Evolutionary conservation across 805 yeast species (phyloP).

Genomic region (Myxozyma neotropica): DNA sequence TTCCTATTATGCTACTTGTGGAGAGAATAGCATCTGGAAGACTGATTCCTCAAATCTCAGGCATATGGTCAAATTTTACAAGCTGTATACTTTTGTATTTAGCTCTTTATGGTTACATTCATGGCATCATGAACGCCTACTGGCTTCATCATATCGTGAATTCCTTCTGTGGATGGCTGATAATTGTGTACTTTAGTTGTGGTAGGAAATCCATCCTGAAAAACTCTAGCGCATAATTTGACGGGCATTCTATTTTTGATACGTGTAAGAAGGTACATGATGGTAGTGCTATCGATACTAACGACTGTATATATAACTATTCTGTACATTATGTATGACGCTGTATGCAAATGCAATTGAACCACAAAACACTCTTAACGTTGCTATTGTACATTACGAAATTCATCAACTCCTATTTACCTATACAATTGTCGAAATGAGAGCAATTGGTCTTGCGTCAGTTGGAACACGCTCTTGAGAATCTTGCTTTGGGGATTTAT

Average conservation of each 20-base stretch:
- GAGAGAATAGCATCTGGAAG: conserved; percentile 57
- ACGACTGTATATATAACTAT: not conserved
- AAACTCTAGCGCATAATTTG: too few relatives aligned
- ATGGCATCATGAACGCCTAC: conserved; percentile 80
- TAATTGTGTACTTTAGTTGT: conserved; percentile 21
- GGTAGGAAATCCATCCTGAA: too few relatives aligned
- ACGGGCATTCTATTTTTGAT: not conserved
- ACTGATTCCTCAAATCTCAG: conserved; percentile 48
- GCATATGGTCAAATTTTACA: conserved; percentile 41
- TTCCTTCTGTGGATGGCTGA: conserved; percentile 45
- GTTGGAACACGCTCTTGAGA: not conserved
- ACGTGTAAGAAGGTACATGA: not conserved
- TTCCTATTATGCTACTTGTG: conserved; percentile 67
- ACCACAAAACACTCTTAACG: too few relatives aligned
- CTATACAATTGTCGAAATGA: not conserved
- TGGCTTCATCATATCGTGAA: conserved; percentile 82
- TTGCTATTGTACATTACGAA: not conserved
- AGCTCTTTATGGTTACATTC: conserved; percentile 62
- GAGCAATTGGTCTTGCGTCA: conserved; percentile 2
- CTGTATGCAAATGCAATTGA: too few relatives aligned
- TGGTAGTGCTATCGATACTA: too few relatives aligned
- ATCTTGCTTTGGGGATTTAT: not conserved
- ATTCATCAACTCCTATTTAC: not conserved
- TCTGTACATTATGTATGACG: too few relatives aligned
- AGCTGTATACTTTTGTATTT: conserved; percentile 53